Evolutionary conservation across 495 filamentous ascomycete species (phyloP).

Genomic region (Neurospora africana): DNA sequence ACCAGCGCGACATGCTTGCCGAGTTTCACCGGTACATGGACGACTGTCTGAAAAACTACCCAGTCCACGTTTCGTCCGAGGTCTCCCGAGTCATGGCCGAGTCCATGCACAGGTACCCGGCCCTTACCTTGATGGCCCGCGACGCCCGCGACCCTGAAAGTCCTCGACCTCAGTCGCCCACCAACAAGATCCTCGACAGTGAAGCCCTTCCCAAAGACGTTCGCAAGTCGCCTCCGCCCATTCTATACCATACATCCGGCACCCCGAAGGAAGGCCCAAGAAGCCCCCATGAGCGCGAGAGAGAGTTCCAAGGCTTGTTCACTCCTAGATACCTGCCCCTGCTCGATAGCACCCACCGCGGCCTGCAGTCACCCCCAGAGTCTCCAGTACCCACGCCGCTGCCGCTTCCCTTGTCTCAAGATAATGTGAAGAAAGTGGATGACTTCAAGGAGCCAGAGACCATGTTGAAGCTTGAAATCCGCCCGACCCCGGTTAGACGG

Average conservation of each 20-base stretch:
- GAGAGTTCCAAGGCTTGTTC: constrained; percentile 49
- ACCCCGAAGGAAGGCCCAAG: constrained; percentile 23
- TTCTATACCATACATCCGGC: constrained; percentile 29
- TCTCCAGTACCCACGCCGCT: constrained; percentile 8
- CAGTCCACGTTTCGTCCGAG: constrained; percentile 32
- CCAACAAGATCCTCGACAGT: constrained; percentile 13
- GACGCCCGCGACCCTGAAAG: neutral
- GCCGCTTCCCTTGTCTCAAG: constrained; percentile 10
- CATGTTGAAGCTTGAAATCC: neutral
- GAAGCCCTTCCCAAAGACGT: constrained; percentile 15
- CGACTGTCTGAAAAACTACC: constrained; percentile 32
- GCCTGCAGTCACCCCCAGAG: constrained; percentile 14
- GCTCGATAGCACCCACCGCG: constrained; percentile 36
- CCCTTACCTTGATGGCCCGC: constrained; percentile 19
- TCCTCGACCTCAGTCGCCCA: constrained; percentile 9
- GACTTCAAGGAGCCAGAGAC: constrained; percentile 13
- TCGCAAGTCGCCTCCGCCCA: constrained; percentile 32
- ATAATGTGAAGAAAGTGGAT: constrained; percentile 18
- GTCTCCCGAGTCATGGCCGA: constrained; percentile 34
- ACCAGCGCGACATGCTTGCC: constrained; percentile 37
- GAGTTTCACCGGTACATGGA: constrained; percentile 40
- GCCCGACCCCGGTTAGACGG: constrained; percentile 12
- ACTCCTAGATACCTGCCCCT: constrained; percentile 50
- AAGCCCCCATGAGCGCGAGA: constrained; percentile 41
- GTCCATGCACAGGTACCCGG: constrained; percentile 31